Percentiles rank a stretch among this genome's conserved stretches.
These are phyloP conservation scores for Eucalyptus microcorys DNA, from an alignment of 345 rosid genomes.

Conservation along the genomic window DNA sequence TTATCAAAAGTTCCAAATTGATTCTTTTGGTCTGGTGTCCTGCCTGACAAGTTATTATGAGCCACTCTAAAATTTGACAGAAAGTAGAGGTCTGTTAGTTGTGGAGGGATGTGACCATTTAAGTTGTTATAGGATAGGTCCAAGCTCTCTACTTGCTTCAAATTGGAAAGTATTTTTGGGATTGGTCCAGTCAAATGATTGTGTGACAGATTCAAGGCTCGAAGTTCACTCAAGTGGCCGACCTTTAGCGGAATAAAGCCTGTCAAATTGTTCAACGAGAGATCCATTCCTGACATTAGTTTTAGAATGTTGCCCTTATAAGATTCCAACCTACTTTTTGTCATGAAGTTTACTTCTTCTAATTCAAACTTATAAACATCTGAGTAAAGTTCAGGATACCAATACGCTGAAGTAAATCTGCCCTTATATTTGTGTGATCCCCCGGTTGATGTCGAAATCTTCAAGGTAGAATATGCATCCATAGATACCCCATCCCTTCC, in stretches of 20 bases:
- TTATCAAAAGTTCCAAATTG: too few species aligned
- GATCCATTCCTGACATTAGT: too few species aligned
- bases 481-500: too few species aligned
- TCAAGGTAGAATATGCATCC: too few species aligned
- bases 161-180: background rate
- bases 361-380: too few species aligned
- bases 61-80: background rate
- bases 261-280: background rate
- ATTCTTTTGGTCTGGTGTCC: background rate
- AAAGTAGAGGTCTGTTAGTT: background rate
- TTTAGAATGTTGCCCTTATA: rapidly evolving
- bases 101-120: background rate
- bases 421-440: too few species aligned
- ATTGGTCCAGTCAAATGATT: background rate
- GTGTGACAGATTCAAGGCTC: slow-evolving; percentile 10
- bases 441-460: too few species aligned
- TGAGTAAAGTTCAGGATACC: too few species aligned
- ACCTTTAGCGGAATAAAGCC: slow-evolving; percentile 13
- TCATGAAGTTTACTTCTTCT: too few species aligned
- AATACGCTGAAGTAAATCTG: too few species aligned
- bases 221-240: background rate
- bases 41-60: slow-evolving; percentile 9
- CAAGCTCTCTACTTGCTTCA: background rate
- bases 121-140: background rate
- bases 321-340: rapidly evolving